Evolutionary conservation across 805 yeast genomes (phyloP), one percentile per base, ranked within the genome.

Genomic region (Kregervanrija fluxuum): DNA sequence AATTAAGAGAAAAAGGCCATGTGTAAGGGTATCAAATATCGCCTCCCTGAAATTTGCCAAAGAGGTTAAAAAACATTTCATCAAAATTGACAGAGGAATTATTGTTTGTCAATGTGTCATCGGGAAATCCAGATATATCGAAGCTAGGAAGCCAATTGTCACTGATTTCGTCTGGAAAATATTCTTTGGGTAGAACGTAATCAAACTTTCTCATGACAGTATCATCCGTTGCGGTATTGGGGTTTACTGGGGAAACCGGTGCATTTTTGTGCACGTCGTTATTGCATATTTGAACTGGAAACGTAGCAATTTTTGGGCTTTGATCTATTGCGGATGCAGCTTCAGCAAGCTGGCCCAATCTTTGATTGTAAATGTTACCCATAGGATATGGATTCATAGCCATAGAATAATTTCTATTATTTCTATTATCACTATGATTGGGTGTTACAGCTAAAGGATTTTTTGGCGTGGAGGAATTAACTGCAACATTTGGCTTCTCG

Each of bases 111-210:
- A 22, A 6, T 4, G 46, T 32, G 28, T 34, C 28, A 5, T 38
- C 43, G 2, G 54, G 45, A 33, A 48, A 47, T 9, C 31, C 30
- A 13, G 58, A 51, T 2, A 50, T 42, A 38, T 55, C 60, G 37
- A 54, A 54, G 3, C 43, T 36, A 3, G 57, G 59, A 9, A 49
- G 42, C 59, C 59, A 55, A 33, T 50, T 54, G 30, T 55, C 56
- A 22, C 46, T 50, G 12, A 55, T 38, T 11, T 47, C 40, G 13
- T 54, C 50, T 3, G 56, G 49, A 11, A 53, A 37, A 8, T 13
- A 13, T 37, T 14, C 9, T 11, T 30, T 12, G 37, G 28, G 11
- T 33, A 33, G 8, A 14, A 33, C 35, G 15, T 14, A 33, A 33
- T 33, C 35, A 14, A 33, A 13, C 11, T 13, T 33, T 33, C 15